Conservation (phyloP, 805 yeast genomes). For the Cyberlindnera meyerae region DNA sequence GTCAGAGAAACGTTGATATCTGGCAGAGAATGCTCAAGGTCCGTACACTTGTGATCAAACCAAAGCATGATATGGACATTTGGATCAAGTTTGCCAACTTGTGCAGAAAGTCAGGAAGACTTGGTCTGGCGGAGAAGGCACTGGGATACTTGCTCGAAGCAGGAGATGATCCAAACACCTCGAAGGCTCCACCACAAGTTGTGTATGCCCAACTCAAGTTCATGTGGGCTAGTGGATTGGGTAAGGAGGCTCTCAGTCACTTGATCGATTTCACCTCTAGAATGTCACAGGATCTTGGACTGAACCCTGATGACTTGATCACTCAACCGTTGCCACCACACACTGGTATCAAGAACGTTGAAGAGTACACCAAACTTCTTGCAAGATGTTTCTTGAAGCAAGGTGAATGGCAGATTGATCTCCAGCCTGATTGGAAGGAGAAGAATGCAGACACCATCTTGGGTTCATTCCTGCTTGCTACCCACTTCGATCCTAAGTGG, state of each 20-base stretch:
- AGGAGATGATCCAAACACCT: constrained; percentile 51
- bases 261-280: constrained; percentile 86
- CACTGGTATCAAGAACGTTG: constrained; percentile 56
- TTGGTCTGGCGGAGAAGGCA: constrained; percentile 89
- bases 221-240: constrained; percentile 94
- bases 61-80: constrained; percentile 94
- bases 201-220: constrained; percentile 95
- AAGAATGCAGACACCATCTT: constrained; percentile 77
- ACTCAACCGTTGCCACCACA: constrained; percentile 78
- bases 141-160: constrained; percentile 74
- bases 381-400: constrained; percentile 96
- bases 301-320: constrained; percentile 81
- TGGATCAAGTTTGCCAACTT: constrained; percentile 98
- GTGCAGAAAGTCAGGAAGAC: constrained; percentile 89
- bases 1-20: constrained; percentile 96
- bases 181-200: constrained; percentile 92
- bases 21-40: constrained; percentile 97
- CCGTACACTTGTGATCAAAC: constrained; percentile 86
- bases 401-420: constrained; percentile 95
- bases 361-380: constrained; percentile 74
- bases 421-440: constrained; percentile 75
- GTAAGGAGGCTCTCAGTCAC: constrained; percentile 78
- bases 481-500: constrained; percentile 91
- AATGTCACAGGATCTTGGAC: constrained; percentile 82
- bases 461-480: constrained; percentile 89